Conservation (phyloP, 2,329 filamentous ascomycete species). For the Volutella citrinella region DNA sequence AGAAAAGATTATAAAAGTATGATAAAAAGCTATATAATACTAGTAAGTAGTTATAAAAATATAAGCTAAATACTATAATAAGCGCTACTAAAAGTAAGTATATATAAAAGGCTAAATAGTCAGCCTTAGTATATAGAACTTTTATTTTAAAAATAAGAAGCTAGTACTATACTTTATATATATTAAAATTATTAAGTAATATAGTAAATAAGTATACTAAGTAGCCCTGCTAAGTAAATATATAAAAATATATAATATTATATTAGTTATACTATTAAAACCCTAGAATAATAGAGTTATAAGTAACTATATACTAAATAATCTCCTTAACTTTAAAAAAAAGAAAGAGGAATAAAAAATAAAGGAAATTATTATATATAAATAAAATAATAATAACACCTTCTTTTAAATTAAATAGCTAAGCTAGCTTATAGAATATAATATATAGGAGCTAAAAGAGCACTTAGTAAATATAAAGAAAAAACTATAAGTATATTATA, state of each 20-base stretch:
- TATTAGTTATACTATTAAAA: background rate
- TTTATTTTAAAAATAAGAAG: too few species aligned
- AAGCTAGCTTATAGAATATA: background rate
- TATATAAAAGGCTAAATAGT: background rate
- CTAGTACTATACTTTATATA: too few species aligned
- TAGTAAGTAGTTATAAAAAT: too few species aligned
- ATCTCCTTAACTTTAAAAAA: background rate
- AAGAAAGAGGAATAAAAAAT: background rate
- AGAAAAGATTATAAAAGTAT: too few species aligned
- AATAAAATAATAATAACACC: background rate
- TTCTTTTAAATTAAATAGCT: background rate
- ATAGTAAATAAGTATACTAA: too few species aligned
- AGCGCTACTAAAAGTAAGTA: background rate
- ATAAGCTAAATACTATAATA: constrained; percentile 1
- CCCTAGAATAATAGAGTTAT: background rate
- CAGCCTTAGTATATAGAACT: too few species aligned
- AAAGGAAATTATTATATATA: background rate
- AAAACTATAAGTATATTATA: background rate
- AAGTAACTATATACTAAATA: background rate
- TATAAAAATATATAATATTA: background rate
- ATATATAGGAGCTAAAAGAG: background rate
- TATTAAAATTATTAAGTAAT: too few species aligned
- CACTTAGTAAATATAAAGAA: background rate
- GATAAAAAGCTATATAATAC: too few species aligned
- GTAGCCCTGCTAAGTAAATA: background rate